Evolutionary conservation across 768 basidiomycete genomes (phyloP).

Genomic region (Phylloporus sp.): DNA sequence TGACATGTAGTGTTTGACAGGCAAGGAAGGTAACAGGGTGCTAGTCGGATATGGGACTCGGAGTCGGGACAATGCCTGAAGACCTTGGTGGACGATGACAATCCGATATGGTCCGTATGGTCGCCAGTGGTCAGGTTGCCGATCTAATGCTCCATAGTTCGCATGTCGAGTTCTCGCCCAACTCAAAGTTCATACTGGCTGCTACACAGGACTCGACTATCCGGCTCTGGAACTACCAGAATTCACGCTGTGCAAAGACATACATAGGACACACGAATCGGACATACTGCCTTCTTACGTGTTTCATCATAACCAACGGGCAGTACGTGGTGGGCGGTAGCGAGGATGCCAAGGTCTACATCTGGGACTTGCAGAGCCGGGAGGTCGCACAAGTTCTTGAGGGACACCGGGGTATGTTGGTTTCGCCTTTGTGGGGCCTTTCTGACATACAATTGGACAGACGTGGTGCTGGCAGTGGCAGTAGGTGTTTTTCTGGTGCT

Average conservation of each 20-base stretch:
- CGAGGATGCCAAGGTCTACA: conserved; percentile 82
- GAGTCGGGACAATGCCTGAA: conserved; percentile 97
- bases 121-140: neutral
- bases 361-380: conserved; percentile 88
- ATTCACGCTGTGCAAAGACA: conserved; percentile 88
- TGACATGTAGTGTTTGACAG: conserved; percentile 5
- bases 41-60: conserved; percentile 95
- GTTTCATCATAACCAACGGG: conserved; percentile 54
- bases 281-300: conserved; percentile 74
- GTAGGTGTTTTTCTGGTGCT: conserved; percentile 38
- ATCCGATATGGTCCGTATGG: conserved; percentile 74
- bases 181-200: conserved; percentile 84
- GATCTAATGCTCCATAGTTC: conserved; percentile 47
- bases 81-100: conserved; percentile 94
- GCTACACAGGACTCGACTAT: conserved; percentile 94
- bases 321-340: conserved; percentile 83
- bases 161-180: conserved; percentile 88
- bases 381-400: conserved; percentile 71
- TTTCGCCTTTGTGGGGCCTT: neutral
- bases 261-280: conserved; percentile 85
- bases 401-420: conserved; percentile 69
- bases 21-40: neutral
- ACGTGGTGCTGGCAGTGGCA: conserved; percentile 75
- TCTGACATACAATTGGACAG: conserved; percentile 12
- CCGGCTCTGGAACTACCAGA: conserved; percentile 92